phyloP scores from a whole-genome alignment of 257 asterid species.

The Cinchona pubescens region DNA sequence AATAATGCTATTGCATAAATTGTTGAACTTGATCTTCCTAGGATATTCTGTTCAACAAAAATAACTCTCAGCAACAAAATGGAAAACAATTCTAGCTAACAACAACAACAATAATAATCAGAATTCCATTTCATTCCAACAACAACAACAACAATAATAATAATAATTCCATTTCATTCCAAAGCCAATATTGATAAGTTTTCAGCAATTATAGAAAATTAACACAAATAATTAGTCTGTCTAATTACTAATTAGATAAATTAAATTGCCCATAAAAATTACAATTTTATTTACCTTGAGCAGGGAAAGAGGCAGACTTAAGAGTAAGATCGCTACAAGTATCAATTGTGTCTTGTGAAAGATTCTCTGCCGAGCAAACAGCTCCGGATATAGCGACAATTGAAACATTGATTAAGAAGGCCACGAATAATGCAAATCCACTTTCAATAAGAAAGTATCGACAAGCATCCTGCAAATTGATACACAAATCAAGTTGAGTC shows the following conservation, averaged over 20 bases:
- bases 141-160: too few species aligned
- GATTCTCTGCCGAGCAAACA: conserved; percentile 48
- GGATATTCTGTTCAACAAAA: conserved; percentile 62
- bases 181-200: too few species aligned
- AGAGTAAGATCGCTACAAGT: conserved; percentile 67
- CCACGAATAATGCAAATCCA: conserved; percentile 72
- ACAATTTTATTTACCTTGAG: too few species aligned
- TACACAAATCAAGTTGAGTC: background rate
- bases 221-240: too few species aligned
- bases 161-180: too few species aligned
- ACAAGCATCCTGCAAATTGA: conserved; percentile 71
- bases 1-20: conserved; percentile 78
- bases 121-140: too few species aligned
- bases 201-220: too few species aligned
- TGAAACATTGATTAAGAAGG: conserved; percentile 71
- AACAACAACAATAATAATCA: too few species aligned
- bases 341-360: conserved; percentile 32
- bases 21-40: conserved; percentile 77
- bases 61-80: too few species aligned
- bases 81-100: too few species aligned
- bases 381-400: conserved; percentile 72
- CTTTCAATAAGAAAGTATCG: conserved; percentile 74
- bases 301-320: conserved; percentile 81
- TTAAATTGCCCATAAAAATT: too few species aligned
- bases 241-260: too few species aligned